Conservation (phyloP, 139 green algal species). For the Volvox africanus region DNA sequence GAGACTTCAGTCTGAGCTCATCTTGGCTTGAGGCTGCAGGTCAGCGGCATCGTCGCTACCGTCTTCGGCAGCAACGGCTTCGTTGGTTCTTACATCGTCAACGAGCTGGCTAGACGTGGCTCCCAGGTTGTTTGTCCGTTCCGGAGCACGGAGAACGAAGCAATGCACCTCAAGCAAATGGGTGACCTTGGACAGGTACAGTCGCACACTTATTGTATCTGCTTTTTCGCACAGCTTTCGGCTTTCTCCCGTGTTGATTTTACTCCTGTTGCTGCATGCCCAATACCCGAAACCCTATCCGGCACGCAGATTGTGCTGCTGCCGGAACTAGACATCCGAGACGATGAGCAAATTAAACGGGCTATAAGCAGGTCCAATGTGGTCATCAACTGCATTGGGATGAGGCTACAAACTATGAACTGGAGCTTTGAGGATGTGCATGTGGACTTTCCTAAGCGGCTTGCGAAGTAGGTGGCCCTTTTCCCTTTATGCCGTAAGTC, state of each 20-base stretch:
- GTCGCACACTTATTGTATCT: not conserved
- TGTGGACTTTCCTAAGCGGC: conserved; percentile 50
- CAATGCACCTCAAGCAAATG: conserved; percentile 94
- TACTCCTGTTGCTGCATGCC: too few relatives aligned
- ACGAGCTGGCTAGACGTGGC: conserved; percentile 84
- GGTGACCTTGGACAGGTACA: conserved; percentile 92
- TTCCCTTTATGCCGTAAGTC: not conserved
- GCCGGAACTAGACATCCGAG: conserved; percentile 76
- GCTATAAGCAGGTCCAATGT: conserved; percentile 81
- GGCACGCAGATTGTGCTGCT: conserved; percentile 69
- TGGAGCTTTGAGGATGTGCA: conserved; percentile 90
- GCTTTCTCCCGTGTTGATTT: too few relatives aligned
- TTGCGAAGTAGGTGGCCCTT: conserved; percentile 17
- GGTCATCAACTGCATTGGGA: conserved; percentile 95
- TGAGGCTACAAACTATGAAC: conserved; percentile 94
- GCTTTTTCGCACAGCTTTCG: too few relatives aligned
- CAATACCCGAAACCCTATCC: not conserved
- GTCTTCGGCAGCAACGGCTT: conserved; percentile 97
- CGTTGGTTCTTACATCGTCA: conserved; percentile 94
- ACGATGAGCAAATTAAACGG: conserved; percentile 82
- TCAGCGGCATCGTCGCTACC: conserved; percentile 89
- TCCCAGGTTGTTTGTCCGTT: conserved; percentile 90
- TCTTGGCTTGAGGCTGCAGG: conserved; percentile 54
- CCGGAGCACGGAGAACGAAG: conserved; percentile 87
- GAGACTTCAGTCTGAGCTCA: not conserved